Evolutionary conservation across 2,329 filamentous ascomycete species (phyloP).

Genomic region (Aschersonia sp.): DNA sequence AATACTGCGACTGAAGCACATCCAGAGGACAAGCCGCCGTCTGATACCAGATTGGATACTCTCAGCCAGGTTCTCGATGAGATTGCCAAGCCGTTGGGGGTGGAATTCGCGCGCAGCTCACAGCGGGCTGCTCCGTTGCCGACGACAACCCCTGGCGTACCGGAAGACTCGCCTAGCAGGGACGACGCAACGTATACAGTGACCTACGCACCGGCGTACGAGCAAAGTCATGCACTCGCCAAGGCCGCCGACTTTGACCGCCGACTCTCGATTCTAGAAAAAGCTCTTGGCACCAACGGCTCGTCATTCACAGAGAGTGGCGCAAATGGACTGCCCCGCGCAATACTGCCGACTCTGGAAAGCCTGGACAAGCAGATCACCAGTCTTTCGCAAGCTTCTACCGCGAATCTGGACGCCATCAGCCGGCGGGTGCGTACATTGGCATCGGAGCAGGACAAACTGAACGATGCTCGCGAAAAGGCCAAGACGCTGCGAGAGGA

Average conservation of each 20-base stretch:
- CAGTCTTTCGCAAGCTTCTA: constrained; percentile 58
- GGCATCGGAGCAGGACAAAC: constrained; percentile 55
- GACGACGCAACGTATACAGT: constrained; percentile 43
- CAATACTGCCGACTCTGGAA: constrained; percentile 72
- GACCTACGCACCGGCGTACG: constrained; percentile 48
- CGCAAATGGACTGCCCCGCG: constrained; percentile 40
- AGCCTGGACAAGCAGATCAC: constrained; percentile 68
- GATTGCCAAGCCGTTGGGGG: constrained; percentile 27
- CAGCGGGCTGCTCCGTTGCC: constrained; percentile 3
- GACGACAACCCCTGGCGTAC: constrained; percentile 6
- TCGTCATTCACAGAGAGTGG: constrained; percentile 49
- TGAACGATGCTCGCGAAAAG: constrained; percentile 50
- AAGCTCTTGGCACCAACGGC: constrained; percentile 63
- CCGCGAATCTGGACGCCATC: constrained; percentile 58
- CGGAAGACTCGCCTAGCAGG: constrained; percentile 8
- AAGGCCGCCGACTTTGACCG: constrained; percentile 81
- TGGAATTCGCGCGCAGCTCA: constrained; percentile 5
- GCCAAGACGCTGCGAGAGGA: constrained; percentile 49
- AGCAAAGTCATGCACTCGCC: constrained; percentile 56
- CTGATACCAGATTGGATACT: constrained; percentile 34
- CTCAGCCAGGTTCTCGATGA: constrained; percentile 60
- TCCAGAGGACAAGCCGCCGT: constrained; percentile 29
- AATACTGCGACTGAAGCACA: constrained; percentile 30
- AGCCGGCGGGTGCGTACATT: constrained; percentile 56
- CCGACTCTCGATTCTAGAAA: constrained; percentile 65